Percentiles rank a stretch among this genome's conserved stretches.
Conservation (phyloP, 139 green algal species). For the Chlamydomonas incerta region DNA sequence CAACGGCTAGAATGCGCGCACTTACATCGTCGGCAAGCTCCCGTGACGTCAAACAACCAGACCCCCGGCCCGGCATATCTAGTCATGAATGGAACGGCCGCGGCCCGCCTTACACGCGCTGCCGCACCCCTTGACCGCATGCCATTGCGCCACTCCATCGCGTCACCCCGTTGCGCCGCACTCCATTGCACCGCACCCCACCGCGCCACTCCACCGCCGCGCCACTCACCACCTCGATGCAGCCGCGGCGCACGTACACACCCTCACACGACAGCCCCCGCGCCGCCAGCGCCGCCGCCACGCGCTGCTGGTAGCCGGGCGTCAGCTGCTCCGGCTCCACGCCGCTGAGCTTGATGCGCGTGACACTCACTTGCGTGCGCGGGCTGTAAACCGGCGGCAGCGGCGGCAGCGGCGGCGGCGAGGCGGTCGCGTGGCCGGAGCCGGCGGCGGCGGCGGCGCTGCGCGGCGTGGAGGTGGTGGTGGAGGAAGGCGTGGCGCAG, state of each 20-base stretch:
- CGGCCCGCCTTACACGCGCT: too few relatives aligned
- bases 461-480: too few relatives aligned
- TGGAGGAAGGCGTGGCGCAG: too few relatives aligned
- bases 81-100: too few relatives aligned
- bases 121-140: too few relatives aligned
- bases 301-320: not conserved
- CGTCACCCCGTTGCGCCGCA: not conserved
- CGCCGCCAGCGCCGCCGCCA: not conserved
- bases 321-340: not conserved
- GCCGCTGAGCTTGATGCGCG: not conserved
- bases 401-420: not conserved
- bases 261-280: not conserved
- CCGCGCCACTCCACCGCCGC: not conserved
- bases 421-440: not conserved
- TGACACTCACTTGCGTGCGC: not conserved
- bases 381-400: not conserved
- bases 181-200: not conserved
- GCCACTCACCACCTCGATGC: not conserved
- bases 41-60: too few relatives aligned
- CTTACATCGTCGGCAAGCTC: too few relatives aligned
- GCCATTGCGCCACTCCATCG: not conserved
- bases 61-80: too few relatives aligned
- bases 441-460: too few relatives aligned
- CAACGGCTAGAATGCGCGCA: too few relatives aligned
- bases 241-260: conserved; percentile 8